Evolutionary conservation across 257 asterid genomes (phyloP).

Genomic region (Solanum dulcamara): DNA sequence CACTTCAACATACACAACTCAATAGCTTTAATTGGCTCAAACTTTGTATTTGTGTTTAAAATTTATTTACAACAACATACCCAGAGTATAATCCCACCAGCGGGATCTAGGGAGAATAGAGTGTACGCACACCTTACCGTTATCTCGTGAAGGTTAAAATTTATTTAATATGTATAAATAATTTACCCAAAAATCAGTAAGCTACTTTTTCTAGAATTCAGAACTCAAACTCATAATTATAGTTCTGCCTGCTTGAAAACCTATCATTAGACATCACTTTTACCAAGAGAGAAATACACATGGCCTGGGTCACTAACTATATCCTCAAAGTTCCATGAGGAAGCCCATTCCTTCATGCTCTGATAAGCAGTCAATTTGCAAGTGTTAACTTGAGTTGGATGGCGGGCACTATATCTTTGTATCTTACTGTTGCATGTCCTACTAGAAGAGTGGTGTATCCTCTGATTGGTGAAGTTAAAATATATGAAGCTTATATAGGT

Average conservation of each 20-base stretch:
- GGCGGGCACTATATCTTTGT: constrained; percentile 14
- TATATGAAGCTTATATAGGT: background rate
- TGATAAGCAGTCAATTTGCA: constrained; percentile 11
- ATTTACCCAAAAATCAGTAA: background rate
- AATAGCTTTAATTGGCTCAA: background rate
- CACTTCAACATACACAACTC: background rate
- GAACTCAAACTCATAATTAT: background rate
- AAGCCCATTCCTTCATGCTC: constrained; percentile 52
- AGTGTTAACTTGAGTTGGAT: constrained; percentile 18
- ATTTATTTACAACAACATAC: background rate
- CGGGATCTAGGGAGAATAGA: background rate
- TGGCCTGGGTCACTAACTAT: constrained; percentile 37
- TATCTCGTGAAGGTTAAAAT: background rate
- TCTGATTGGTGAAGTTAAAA: background rate
- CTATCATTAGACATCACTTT: constrained; percentile 17
- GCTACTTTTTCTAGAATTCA: background rate
- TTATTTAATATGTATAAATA: background rate
- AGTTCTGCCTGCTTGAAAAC: background rate
- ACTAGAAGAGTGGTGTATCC: background rate
- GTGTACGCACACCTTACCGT: background rate
- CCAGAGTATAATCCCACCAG: background rate
- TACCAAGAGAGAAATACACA: constrained; percentile 31
- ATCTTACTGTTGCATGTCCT: background rate
- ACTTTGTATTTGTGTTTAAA: background rate
- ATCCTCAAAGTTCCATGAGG: constrained; percentile 21